phyloP scores from a whole-genome alignment of 192 early-diverging fungal species.

The Phycomyces nitens region DNA sequence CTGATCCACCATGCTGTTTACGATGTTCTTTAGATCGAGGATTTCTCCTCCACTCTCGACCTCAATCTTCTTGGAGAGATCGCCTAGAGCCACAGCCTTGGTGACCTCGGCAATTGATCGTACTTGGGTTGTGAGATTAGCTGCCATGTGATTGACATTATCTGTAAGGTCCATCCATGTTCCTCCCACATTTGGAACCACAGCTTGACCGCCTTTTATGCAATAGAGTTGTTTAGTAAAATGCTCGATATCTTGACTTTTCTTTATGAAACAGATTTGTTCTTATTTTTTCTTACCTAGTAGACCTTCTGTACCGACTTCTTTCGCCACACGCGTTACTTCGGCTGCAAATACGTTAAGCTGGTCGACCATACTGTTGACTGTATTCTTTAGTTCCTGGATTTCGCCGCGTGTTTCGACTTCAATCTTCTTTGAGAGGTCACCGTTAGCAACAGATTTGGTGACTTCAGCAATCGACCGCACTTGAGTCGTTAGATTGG shows the following conservation, averaged over 20 bases:
- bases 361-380: constrained; percentile 58
- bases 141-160: constrained; percentile 54
- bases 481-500: constrained; percentile 58
- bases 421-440: constrained; percentile 55
- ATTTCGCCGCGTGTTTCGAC: constrained; percentile 54
- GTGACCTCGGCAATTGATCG: not conserved
- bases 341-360: constrained; percentile 45
- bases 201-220: constrained; percentile 34
- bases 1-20: not conserved
- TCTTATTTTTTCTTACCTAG: constrained; percentile 19
- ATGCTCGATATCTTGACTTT: no score
- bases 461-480: constrained; percentile 58
- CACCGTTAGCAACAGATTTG: constrained; percentile 51
- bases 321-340: constrained; percentile 47
- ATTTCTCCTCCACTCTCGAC: constrained; percentile 1
- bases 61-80: not conserved
- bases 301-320: constrained; percentile 55
- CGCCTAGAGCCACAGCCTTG: constrained; percentile 1
- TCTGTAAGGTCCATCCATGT: constrained; percentile 54
- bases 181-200: constrained; percentile 46
- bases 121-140: constrained; percentile 27
- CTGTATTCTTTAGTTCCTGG: constrained; percentile 48
- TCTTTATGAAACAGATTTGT: no score
- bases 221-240: no score
- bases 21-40: not conserved